Evolutionary conservation across 2,329 filamentous ascomycete genomes (phyloP), one percentile per base, ranked within the genome.

Genomic region (Ophiocordyceps australis): DNA sequence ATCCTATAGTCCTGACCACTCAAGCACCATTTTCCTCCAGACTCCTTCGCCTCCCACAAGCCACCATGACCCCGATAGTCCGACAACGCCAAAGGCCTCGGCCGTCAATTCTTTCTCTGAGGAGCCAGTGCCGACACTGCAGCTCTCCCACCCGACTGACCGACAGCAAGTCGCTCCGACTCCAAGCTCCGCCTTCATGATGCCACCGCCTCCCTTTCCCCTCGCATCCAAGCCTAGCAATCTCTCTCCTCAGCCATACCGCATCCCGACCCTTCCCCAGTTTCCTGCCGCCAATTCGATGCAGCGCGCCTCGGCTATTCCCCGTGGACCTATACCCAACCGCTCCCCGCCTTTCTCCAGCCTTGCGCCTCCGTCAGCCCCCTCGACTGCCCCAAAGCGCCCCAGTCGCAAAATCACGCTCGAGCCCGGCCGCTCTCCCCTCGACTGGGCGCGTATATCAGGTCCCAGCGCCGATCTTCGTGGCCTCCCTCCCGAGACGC

Each of bases 371-470:
- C 67, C 69, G 0, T 63, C 67, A 0, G 60, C 64, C 10, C 63
- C 62, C 41, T 53, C 48, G 17, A 44, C 53, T 22, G 60, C 57
- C 30, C 65, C 67, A 3, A 34, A 51, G 14, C 71, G 69, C 41
- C 62, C 65, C 5, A 65, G 60, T 9, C 67, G 65, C 47, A 79
- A 86, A 42, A 79, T 94, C 5, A 61, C 76, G 7, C 68, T 98
- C 5, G 66, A 73, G n/a, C 89, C 89, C 0, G 86, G 89, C 17
- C 85, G 86, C 57, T 93, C 82, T 3, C 86, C 89, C 0, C 71
- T 98, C 9, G 89, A 98, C 63, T 98, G 89, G 89, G 89, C 89
- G 9, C 72, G 76, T 5, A 65, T 93, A 2, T 66, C 70, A 2
- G 59, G 62, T 13, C 71, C 74, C 3, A 54, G 54, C 17, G 58